A percentile compares a stretch with the other conserved stretches of the same genome.
Evolutionary conservation across 768 basidiomycete genomes (phyloP).

Genomic region (Agaricus bisporus): DNA sequence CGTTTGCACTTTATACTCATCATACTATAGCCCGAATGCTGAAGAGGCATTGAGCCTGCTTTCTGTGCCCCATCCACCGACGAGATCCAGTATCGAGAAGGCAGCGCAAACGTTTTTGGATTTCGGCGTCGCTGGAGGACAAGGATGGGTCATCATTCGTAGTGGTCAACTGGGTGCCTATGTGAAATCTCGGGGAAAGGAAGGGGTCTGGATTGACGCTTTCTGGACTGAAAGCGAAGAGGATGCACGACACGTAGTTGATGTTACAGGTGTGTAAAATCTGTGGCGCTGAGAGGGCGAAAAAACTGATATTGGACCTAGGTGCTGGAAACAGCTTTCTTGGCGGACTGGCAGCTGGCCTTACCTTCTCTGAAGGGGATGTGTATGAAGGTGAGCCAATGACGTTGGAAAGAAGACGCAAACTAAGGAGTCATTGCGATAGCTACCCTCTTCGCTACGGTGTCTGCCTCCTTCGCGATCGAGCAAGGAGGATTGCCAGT

Average conservation of each 20-base stretch:
- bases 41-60: constrained; percentile 73
- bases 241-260: constrained; percentile 49
- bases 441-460: constrained; percentile 71
- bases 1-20: not conserved
- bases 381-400: constrained; percentile 53
- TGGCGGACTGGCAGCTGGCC: constrained; percentile 76
- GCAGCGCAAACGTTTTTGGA: constrained; percentile 61
- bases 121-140: constrained; percentile 47
- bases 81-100: constrained; percentile 50
- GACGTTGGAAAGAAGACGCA: not conserved
- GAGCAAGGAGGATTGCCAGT: constrained; percentile 76
- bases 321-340: constrained; percentile 91
- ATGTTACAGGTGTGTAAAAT: constrained; percentile 64
- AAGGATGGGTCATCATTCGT: constrained; percentile 67
- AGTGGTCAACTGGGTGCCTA: constrained; percentile 71
- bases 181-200: constrained; percentile 35
- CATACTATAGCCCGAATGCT: constrained; percentile 68
- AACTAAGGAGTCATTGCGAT: constrained; percentile 2
- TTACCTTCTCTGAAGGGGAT: constrained; percentile 48
- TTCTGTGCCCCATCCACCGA: constrained; percentile 43
- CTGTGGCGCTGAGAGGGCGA: constrained; percentile 1
- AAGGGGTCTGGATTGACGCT: constrained; percentile 62
- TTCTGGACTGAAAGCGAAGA: constrained; percentile 49
- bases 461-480: constrained; percentile 78
- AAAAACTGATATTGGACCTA: constrained; percentile 22